These are phyloP conservation scores for Phytophthora citricola DNA, from an alignment of 352 stramenopile species.

Conservation along the genomic window DNA sequence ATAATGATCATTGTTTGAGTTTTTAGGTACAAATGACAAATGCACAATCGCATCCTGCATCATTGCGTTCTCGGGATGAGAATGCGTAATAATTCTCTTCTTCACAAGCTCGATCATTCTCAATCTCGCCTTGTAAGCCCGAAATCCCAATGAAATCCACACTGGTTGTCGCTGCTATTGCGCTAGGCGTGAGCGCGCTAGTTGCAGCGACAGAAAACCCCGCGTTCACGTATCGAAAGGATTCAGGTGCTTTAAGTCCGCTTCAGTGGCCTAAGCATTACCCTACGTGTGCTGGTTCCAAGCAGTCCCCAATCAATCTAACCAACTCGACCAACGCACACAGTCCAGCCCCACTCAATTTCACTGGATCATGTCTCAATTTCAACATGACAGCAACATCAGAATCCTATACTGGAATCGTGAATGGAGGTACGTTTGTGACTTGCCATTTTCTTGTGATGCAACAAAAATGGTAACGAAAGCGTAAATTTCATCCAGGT, in stretches of 20 bases:
- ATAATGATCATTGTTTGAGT: no score
- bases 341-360: conserved; percentile 34
- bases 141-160: conserved; percentile 10
- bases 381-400: conserved; percentile 27
- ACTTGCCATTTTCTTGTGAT: background rate
- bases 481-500: background rate
- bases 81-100: background rate
- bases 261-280: conserved; percentile 26
- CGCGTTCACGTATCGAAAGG: conserved; percentile 11
- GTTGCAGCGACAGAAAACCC: background rate
- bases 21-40: background rate
- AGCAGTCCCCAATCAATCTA: conserved; percentile 41
- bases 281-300: conserved; percentile 23
- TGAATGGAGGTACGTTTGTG: conserved; percentile 7
- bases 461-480: background rate
- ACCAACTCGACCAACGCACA: conserved; percentile 30
- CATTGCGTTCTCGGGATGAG: background rate
- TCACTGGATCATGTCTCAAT: conserved; percentile 27
- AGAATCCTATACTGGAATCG: conserved; percentile 30
- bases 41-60: background rate
- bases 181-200: background rate
- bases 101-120: background rate
- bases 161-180: background rate
- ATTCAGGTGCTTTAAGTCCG: conserved; percentile 19
- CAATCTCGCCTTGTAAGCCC: background rate